Conservation (phyloP, 208 protist genomes). For the Histomonas meleagridis region DNA sequence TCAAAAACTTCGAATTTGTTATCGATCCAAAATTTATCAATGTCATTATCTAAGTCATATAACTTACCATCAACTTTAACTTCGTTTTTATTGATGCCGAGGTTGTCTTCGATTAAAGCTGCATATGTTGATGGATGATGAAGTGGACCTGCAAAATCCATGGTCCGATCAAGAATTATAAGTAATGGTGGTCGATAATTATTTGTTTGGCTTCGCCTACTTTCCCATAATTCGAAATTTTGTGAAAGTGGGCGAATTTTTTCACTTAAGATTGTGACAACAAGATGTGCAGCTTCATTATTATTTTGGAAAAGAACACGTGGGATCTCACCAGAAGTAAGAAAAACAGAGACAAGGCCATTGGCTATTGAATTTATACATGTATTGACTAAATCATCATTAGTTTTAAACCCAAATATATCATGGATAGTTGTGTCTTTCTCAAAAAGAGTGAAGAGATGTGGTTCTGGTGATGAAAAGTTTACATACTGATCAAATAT, state of each 20-base stretch:
- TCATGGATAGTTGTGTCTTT: background rate
- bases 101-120: background rate
- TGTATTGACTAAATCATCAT: background rate
- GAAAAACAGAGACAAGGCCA: background rate
- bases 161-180: background rate
- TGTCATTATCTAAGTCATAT: background rate
- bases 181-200: background rate
- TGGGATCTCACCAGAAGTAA: background rate
- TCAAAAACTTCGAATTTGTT: background rate
- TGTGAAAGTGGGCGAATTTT: background rate
- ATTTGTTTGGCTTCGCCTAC: background rate
- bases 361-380: background rate
- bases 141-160: background rate
- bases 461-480: slow-evolving; percentile 6
- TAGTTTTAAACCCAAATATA: background rate
- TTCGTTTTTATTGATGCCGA: background rate
- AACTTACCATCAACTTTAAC: background rate
- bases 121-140: background rate
- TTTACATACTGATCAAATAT: slow-evolving; percentile 29
- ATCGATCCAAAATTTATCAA: slow-evolving; percentile 1
- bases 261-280: background rate
- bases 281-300: background rate
- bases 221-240: slow-evolving; percentile 20
- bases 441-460: background rate
- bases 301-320: background rate